Conservation (phyloP, 108 stramenopile species). For the Cyclotella baltica region DNA sequence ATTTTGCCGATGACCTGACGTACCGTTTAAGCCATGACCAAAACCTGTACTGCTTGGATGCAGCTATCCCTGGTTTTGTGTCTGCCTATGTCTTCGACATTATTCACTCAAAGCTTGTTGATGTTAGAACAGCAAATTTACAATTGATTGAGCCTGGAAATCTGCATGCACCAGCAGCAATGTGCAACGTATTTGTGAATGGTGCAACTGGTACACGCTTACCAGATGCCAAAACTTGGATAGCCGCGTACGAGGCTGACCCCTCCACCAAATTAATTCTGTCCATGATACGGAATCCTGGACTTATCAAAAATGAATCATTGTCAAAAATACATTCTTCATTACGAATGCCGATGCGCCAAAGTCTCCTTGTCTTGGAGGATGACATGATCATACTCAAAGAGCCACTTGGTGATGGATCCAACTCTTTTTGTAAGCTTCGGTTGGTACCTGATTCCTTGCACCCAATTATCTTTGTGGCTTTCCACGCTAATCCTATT, state of each 20-base stretch:
- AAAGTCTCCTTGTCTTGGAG: neutral
- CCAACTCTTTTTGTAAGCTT: conserved; percentile 1
- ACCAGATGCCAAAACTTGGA: neutral
- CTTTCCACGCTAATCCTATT: conserved; percentile 33
- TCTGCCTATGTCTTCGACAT: conserved; percentile 12
- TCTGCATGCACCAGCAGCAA: conserved; percentile 3
- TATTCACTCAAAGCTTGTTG: neutral
- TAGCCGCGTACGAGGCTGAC: neutral
- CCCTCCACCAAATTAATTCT: neutral
- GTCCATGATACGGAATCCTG: neutral
- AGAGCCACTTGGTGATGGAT: neutral
- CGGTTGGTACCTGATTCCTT: conserved; percentile 14
- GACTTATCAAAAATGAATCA: neutral
- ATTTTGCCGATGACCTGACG: neutral
- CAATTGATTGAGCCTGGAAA: neutral
- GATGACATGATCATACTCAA: neutral
- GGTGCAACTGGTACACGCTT: conserved; percentile 14
- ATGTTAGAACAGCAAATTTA: neutral
- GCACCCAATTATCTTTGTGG: conserved; percentile 22
- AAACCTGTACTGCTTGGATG: neutral
- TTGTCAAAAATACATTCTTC: neutral
- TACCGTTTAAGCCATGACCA: neutral
- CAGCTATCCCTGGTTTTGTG: neutral
- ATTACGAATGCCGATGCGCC: neutral
- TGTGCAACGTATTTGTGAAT: conserved; percentile 4